A percentile compares a stretch with the other conserved stretches of the same genome.
phyloP scores from a whole-genome alignment of 805 yeast species.

The Diddensiella santjacobensis region DNA sequence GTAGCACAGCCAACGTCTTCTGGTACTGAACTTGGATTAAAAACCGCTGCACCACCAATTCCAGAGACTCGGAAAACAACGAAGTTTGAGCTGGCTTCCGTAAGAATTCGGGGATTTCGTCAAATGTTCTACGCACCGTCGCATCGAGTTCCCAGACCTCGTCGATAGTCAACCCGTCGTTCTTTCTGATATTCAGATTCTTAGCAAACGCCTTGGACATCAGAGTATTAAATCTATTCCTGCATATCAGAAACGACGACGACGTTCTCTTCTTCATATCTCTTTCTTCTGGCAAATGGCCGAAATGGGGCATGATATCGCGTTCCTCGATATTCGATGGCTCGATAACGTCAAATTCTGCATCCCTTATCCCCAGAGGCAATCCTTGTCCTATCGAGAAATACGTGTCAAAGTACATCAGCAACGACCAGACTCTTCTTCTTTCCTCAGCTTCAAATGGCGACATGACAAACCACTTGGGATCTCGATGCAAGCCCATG shows the following conservation, averaged over 20 bases:
- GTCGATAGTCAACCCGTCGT: slow-evolving; percentile 11
- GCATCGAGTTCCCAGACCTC: slow-evolving; percentile 26
- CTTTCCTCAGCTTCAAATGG: slow-evolving; percentile 31
- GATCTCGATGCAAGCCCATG: slow-evolving; percentile 37
- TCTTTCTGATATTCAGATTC: slow-evolving; percentile 12
- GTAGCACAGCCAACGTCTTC: slow-evolving; percentile 29
- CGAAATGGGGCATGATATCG: slow-evolving; percentile 23
- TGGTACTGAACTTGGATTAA: slow-evolving; percentile 30
- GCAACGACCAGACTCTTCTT: slow-evolving; percentile 28
- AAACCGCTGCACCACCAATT: slow-evolving; percentile 29
- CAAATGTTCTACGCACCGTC: slow-evolving; percentile 25
- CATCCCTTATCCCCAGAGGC: slow-evolving; percentile 27
- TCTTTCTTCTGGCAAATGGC: slow-evolving; percentile 17
- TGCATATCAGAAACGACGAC: slow-evolving; percentile 24
- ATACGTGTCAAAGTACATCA: slow-evolving; percentile 25
- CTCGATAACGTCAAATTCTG: slow-evolving; percentile 28
- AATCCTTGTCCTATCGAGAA: slow-evolving; percentile 31
- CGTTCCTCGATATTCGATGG: slow-evolving; percentile 27
- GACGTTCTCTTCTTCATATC: slow-evolving; percentile 21
- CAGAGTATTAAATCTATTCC: slow-evolving; percentile 11
- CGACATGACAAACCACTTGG: slow-evolving; percentile 32
- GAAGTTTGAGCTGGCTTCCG: slow-evolving; percentile 16
- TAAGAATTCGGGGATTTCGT: slow-evolving; percentile 24
- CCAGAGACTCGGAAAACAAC: slow-evolving; percentile 16
- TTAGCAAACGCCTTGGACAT: slow-evolving; percentile 11